Conservation (phyloP, 2,329 filamentous ascomycete species). For the Exophiala spinifera region DNA sequence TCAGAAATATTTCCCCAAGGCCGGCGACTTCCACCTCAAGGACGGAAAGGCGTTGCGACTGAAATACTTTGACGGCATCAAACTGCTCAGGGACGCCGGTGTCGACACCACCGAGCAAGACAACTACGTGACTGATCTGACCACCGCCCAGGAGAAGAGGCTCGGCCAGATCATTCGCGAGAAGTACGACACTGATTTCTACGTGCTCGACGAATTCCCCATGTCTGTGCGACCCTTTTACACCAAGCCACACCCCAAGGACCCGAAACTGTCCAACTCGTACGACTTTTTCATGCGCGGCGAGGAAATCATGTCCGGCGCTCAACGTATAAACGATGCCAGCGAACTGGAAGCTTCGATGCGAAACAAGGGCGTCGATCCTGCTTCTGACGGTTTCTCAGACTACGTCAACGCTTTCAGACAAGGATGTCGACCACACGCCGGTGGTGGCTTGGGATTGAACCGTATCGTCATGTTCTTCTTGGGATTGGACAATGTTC, state of each 20-base stretch:
- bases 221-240: conserved; percentile 86
- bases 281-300: conserved; percentile 72
- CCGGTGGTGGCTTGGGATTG: conserved; percentile 62
- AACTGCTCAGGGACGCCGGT: conserved; percentile 48
- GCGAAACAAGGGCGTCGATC: conserved; percentile 58
- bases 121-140: conserved; percentile 47
- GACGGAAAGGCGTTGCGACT: conserved; percentile 48
- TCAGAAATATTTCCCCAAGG: conserved; percentile 50
- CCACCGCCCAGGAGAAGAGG: conserved; percentile 56
- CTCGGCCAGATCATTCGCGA: conserved; percentile 80
- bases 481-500: conserved; percentile 62
- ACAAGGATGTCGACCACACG: conserved; percentile 63
- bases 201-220: conserved; percentile 95
- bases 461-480: conserved; percentile 67
- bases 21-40: conserved; percentile 50
- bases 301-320: conserved; percentile 66
- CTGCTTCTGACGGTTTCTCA: conserved; percentile 57
- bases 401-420: conserved; percentile 64
- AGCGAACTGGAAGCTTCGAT: conserved; percentile 57
- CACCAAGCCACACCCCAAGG: conserved; percentile 72
- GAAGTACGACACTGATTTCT: conserved; percentile 94
- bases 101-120: conserved; percentile 50
- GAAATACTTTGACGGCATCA: conserved; percentile 50
- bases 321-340: conserved; percentile 64
- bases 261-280: conserved; percentile 64